Conservation (phyloP, 2,329 filamentous ascomycete species). For the Arthrobotrys megalospora region DNA sequence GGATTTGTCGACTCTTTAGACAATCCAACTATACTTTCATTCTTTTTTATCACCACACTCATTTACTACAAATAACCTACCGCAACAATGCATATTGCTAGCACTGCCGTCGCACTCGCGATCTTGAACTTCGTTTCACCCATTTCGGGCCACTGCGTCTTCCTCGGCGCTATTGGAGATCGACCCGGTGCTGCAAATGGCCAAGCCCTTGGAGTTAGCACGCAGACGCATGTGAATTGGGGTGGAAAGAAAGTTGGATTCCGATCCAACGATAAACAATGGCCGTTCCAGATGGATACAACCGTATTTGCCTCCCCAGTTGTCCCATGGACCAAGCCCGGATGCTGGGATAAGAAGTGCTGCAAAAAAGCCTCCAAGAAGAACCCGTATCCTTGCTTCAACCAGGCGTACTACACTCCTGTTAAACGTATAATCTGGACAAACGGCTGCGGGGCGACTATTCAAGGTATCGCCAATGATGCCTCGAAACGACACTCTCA, state of each 20-base stretch:
- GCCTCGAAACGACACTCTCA: background rate
- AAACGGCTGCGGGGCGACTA: constrained; percentile 22
- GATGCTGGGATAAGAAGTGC: constrained; percentile 1
- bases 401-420: constrained; percentile 14
- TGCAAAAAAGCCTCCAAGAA: constrained; percentile 2
- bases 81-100: background rate
- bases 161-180: constrained; percentile 14
- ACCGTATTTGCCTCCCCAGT: constrained; percentile 8
- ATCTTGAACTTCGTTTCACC: constrained; percentile 10
- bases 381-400: constrained; percentile 3
- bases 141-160: constrained; percentile 4
- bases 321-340: constrained; percentile 18
- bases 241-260: background rate
- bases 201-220: constrained; percentile 8
- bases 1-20: constrained; percentile 1
- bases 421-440: background rate
- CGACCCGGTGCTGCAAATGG: background rate
- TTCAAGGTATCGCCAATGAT: background rate
- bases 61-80: background rate
- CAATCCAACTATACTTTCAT: background rate
- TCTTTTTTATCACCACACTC: background rate
- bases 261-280: background rate
- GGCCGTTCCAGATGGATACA: constrained; percentile 3
- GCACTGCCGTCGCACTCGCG: constrained; percentile 1
- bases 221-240: background rate